Conservation (phyloP, 2,329 filamentous ascomycete genomes). For the Fusarium hostae region DNA sequence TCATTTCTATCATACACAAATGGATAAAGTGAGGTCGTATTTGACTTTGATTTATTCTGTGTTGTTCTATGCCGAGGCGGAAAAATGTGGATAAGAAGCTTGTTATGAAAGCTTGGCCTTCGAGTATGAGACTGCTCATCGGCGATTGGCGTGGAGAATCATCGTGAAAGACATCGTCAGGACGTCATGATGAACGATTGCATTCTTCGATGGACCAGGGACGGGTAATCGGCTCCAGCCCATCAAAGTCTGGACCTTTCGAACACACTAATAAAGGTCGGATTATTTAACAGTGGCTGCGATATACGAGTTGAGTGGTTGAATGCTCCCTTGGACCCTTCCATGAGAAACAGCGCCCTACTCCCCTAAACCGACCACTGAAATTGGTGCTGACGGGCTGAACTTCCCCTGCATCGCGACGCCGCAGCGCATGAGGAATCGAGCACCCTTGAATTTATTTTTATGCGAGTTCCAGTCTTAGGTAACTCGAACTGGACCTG, state of each 20-base stretch:
- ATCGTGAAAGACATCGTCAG: not conserved
- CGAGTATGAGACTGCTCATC: constrained; percentile 27
- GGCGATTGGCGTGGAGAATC: constrained; percentile 29
- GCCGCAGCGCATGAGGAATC: not conserved
- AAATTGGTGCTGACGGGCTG: constrained; percentile 33
- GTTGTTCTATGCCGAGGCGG: constrained; percentile 11
- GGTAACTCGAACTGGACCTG: not conserved
- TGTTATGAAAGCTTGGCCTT: constrained; percentile 32
- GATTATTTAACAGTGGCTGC: constrained; percentile 7
- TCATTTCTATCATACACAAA: not conserved
- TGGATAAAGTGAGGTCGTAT: not conserved
- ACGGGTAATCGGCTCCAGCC: constrained; percentile 33
- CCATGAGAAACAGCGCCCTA: constrained; percentile 10
- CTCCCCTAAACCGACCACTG: constrained; percentile 12
- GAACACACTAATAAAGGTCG: not conserved
- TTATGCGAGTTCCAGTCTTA: constrained; percentile 7
- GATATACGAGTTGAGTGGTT: constrained; percentile 1
- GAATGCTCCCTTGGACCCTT: not conserved
- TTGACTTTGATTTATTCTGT: not conserved
- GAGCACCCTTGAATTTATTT: constrained; percentile 20
- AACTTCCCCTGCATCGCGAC: constrained; percentile 30
- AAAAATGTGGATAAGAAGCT: constrained; percentile 38
- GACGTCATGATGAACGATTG: constrained; percentile 9
- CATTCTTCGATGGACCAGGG: constrained; percentile 2
- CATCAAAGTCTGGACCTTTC: not conserved